Evolutionary conservation across 306 rosid species (phyloP), one percentile per base, ranked within the genome.

Genomic region (Hippophae tibetana): DNA sequence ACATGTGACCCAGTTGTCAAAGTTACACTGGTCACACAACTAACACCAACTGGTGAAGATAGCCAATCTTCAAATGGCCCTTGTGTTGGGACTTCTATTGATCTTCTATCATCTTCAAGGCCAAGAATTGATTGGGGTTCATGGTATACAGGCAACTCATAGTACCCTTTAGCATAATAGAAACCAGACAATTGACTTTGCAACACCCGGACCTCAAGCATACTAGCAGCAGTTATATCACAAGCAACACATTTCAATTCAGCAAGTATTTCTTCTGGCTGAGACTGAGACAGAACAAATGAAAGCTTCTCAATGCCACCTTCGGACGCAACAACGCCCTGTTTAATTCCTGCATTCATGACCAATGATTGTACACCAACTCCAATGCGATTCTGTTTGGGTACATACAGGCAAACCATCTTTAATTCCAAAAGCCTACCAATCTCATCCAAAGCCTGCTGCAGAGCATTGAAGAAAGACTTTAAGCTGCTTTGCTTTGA

Each of bases 271-370:
- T 68, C 78, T 2, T 67, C 52, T 0, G 92, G 74, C 5, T 31
- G 38, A 31, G 69, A 42, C 38, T 83, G 78, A 47, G 69, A 42
- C 8, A 71, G 41, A 74, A 56, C 58, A 47, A 51, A 64, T 18
- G 73, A 53, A 49, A 81, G 61, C 63, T 66, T 76, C 70, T 74
- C 76, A 27, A 72, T 50, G 65, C 79, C 75, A 58, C 66, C 73
- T 55, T 79, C 81, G 31, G 92, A 89, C 7, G 83, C 81, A 50
- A 48, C 44, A 69, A 70, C 78, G 18, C 89, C 95, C 27, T 78
- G 78, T 75, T 74, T 86, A 74, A 89, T 60, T 59, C 97, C 95
- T 9, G 82, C 76, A 73, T 86, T 89, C 38, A 2, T 4, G 43
- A 61, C 64, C 0, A 63, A 76, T 63, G 68, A 50, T 0, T 42